These are phyloP conservation scores for Hypoxylon sp. DNA, from an alignment of 2,329 filamentous ascomycete species.

Conservation along the genomic window DNA sequence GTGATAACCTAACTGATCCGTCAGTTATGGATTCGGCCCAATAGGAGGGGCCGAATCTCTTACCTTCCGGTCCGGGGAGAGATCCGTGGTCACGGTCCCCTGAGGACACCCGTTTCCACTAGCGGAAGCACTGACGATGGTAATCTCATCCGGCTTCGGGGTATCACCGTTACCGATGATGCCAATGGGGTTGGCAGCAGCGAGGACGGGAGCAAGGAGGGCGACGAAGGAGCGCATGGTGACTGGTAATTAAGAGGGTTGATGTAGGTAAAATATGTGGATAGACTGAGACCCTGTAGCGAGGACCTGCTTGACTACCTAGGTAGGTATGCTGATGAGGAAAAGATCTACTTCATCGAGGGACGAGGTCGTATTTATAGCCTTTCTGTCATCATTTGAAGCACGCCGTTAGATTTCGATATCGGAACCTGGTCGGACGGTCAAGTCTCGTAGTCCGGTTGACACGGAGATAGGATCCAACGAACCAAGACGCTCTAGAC, in stretches of 20 bases:
- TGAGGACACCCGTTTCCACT: slow-evolving; percentile 63
- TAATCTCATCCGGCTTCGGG: slow-evolving; percentile 60
- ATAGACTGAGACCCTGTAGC: not conserved
- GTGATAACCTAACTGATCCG: slow-evolving; percentile 58
- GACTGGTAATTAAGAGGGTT: slow-evolving; percentile 31
- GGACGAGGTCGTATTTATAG: slow-evolving; percentile 49
- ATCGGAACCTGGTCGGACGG: slow-evolving; percentile 5
- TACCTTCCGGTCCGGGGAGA: slow-evolving; percentile 61
- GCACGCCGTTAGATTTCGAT: not conserved
- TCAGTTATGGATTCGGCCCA: slow-evolving; percentile 20
- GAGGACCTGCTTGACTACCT: slow-evolving; percentile 21
- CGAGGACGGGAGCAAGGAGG: slow-evolving; percentile 56
- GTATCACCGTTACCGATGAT: slow-evolving; percentile 53
- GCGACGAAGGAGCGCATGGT: slow-evolving; percentile 58
- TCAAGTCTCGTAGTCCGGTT: slow-evolving; percentile 17
- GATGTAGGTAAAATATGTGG: slow-evolving; percentile 15
- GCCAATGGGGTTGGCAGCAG: slow-evolving; percentile 56
- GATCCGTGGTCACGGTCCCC: slow-evolving; percentile 59
- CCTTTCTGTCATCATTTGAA: slow-evolving; percentile 16
- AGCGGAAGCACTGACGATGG: slow-evolving; percentile 58
- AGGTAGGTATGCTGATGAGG: slow-evolving; percentile 39
- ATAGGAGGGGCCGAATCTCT: slow-evolving; percentile 22
- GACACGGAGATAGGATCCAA: slow-evolving; percentile 17
- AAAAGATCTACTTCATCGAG: slow-evolving; percentile 48
- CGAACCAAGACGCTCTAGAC: slow-evolving; percentile 33